Percentiles rank a stretch among this genome's conserved stretches.
These are phyloP conservation scores for Plantago coronopus DNA, from an alignment of 305 asterid species.

Conservation along the genomic window DNA sequence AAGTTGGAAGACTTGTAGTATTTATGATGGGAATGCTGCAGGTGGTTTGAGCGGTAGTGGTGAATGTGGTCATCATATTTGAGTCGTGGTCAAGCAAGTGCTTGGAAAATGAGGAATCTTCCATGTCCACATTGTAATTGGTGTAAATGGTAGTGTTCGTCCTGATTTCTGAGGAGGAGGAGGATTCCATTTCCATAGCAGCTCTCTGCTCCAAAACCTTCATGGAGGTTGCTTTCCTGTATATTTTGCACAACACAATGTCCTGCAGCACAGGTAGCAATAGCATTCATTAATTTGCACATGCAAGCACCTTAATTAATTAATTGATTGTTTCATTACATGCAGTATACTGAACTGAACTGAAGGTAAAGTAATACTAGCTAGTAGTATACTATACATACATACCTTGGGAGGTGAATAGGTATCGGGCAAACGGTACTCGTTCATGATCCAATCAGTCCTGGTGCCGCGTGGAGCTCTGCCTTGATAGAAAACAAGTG, in stretches of 20 bases:
- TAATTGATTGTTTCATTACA: too few species aligned
- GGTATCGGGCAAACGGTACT: constrained; percentile 61
- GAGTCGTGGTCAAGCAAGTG: constrained; percentile 17
- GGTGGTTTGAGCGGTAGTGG: neutral
- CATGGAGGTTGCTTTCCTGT: constrained; percentile 69
- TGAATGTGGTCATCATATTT: too few species aligned
- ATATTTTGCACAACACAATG: constrained; percentile 65
- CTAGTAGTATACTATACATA: too few species aligned
- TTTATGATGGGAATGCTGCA: neutral
- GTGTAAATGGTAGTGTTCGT: constrained; percentile 17
- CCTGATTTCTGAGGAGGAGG: neutral
- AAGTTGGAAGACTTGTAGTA: constrained; percentile 7
- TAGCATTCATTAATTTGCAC: too few species aligned
- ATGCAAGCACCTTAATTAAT: too few species aligned
- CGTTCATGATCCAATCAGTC: constrained; percentile 93
- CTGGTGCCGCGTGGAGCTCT: constrained; percentile 79
- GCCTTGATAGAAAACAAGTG: constrained; percentile 72
- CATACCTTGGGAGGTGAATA: constrained; percentile 14
- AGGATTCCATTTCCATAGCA: constrained; percentile 48
- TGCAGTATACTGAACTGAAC: too few species aligned
- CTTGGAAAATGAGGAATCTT: constrained; percentile 30
- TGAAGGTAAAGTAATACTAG: too few species aligned
- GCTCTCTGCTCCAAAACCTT: constrained; percentile 75
- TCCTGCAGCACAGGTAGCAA: constrained; percentile 62
- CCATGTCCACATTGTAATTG: constrained; percentile 4